phyloP scores from a whole-genome alignment of 2,329 filamentous ascomycete genomes.

The Calonectria hongkongensis region DNA sequence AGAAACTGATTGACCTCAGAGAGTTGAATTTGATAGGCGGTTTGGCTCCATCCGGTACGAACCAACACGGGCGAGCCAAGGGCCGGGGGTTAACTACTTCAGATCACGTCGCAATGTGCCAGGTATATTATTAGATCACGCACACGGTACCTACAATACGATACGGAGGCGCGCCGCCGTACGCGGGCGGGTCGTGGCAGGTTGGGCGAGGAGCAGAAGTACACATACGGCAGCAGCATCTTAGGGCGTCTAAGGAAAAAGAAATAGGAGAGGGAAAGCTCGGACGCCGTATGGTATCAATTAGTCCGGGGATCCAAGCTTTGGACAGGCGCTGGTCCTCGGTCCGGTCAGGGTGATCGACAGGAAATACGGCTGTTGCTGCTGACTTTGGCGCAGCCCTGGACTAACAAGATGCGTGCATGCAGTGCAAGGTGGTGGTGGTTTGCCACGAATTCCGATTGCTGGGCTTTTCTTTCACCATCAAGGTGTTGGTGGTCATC shows the following conservation, averaged over 20 bases:
- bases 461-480: not conserved
- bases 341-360: conserved; percentile 24
- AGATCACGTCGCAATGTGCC: conserved; percentile 30
- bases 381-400: conserved; percentile 13
- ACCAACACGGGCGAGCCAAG: conserved; percentile 21
- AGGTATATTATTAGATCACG: conserved; percentile 23
- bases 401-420: not conserved
- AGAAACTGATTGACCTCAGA: not conserved
- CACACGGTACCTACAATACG: conserved; percentile 7
- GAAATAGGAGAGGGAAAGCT: conserved; percentile 19
- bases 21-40: conserved; percentile 5
- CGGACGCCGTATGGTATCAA: conserved; percentile 3
- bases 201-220: not conserved
- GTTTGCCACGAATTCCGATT: not conserved
- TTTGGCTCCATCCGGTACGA: conserved; percentile 35
- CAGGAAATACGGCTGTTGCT: conserved; percentile 19
- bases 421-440: not conserved
- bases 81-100: conserved; percentile 31
- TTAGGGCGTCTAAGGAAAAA: not conserved
- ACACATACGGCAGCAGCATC: not conserved
- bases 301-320: conserved; percentile 30
- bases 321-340: conserved; percentile 17
- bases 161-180: conserved; percentile 14
- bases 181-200: conserved; percentile 32
- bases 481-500: too few relatives aligned